These are phyloP conservation scores for Breynia disticha DNA, from an alignment of 441 rosid species.

Conservation along the genomic window DNA sequence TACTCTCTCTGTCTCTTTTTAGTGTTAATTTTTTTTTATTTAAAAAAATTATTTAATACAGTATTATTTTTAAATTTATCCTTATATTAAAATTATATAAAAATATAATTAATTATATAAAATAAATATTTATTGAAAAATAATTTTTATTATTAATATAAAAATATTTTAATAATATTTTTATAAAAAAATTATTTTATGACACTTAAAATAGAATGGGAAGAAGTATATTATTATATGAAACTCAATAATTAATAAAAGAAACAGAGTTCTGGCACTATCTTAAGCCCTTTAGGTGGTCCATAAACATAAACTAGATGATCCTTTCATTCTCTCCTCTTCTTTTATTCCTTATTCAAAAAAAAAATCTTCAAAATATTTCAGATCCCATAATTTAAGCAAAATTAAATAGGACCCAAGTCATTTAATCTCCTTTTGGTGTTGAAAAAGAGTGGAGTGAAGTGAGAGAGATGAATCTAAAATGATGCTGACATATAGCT, in stretches of 20 bases:
- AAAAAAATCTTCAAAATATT: constrained; percentile 1
- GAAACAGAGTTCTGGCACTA: constrained; percentile 18
- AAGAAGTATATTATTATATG: background rate
- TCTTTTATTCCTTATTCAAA: background rate
- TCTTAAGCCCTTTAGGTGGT: constrained; percentile 20
- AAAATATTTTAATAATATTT: no score
- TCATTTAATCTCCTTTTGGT: background rate
- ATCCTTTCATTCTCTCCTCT: constrained; percentile 33
- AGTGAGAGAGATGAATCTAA: background rate
- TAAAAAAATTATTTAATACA: no score
- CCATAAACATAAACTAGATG: constrained; percentile 21
- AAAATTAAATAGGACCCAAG: background rate
- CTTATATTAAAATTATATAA: no score
- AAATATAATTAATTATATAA: no score
- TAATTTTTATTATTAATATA: no score
- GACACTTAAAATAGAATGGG: background rate
- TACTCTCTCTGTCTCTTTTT: no score
- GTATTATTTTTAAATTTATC: no score
- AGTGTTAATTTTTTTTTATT: no score
- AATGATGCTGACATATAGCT: background rate
- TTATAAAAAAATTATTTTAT: no score
- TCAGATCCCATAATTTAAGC: background rate
- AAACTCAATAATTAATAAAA: background rate
- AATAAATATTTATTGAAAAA: no score
- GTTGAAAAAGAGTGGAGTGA: background rate